Evolutionary conservation across 2,329 filamentous ascomycete species (phyloP).

Genomic region (Pseudogymnoascus sp.): DNA sequence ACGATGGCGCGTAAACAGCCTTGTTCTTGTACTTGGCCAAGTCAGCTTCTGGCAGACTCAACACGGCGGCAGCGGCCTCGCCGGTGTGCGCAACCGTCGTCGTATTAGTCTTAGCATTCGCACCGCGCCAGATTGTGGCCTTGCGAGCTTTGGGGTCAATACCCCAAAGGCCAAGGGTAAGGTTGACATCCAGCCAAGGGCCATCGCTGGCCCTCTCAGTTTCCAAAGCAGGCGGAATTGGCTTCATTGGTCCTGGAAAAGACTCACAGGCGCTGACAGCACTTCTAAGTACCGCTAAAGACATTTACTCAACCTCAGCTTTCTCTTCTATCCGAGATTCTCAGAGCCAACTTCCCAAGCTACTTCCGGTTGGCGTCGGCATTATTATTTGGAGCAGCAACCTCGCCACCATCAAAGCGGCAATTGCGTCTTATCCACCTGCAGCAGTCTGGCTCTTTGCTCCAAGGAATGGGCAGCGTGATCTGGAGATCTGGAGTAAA

Average conservation of each 20-base stretch:
- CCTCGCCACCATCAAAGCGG: conserved; percentile 25
- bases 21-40: conserved; percentile 35
- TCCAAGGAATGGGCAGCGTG: conserved; percentile 20
- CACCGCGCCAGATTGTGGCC: conserved; percentile 44
- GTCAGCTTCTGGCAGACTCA: conserved; percentile 34
- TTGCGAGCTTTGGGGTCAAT: conserved; percentile 40
- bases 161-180: conserved; percentile 36
- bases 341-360: not conserved
- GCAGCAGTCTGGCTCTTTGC: conserved; percentile 39
- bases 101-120: conserved; percentile 34
- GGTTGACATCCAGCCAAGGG: conserved; percentile 47
- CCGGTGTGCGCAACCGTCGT: conserved; percentile 45
- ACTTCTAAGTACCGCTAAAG: too few relatives aligned
- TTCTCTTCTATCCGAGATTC: too few relatives aligned
- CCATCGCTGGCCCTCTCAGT: conserved; percentile 50
- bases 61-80: conserved; percentile 42
- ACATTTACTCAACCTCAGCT: too few relatives aligned
- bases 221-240: conserved; percentile 45
- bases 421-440: conserved; percentile 28
- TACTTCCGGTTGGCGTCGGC: conserved; percentile 38
- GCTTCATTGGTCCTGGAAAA: conserved; percentile 34
- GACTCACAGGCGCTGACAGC: too few relatives aligned
- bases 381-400: conserved; percentile 37
- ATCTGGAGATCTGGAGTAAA: conserved; percentile 19
- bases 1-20: conserved; percentile 36